These are phyloP conservation scores for Sporothrix pseudoabietina DNA, from an alignment of 2,329 filamentous ascomycete species.

Conservation along the genomic window DNA sequence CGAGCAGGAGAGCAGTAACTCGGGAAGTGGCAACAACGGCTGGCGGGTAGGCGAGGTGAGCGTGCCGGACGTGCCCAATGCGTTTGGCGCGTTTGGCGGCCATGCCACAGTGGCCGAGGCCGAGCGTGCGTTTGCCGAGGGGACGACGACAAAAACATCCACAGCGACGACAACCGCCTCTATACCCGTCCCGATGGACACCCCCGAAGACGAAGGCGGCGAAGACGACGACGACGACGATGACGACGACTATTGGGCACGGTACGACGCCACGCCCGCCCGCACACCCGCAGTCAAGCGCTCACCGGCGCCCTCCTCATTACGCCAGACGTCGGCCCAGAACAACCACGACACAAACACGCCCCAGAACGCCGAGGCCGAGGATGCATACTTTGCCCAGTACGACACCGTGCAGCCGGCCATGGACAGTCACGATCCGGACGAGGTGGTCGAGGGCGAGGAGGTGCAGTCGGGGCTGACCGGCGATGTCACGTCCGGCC, in stretches of 20 bases:
- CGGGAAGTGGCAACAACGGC: conserved; percentile 45
- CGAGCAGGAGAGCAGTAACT: conserved; percentile 60
- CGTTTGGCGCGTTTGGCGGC: conserved; percentile 58
- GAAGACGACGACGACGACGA: conserved; percentile 72
- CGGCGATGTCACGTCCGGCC: not conserved
- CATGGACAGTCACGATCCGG: conserved; percentile 79
- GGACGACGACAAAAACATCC: not conserved
- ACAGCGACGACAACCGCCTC: conserved; percentile 50
- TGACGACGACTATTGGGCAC: conserved; percentile 78
- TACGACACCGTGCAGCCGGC: conserved; percentile 79
- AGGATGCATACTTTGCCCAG: conserved; percentile 74
- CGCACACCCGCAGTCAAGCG: conserved; percentile 62
- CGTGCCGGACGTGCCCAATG: conserved; percentile 58
- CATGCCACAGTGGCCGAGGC: conserved; percentile 59
- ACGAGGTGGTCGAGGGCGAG: conserved; percentile 54
- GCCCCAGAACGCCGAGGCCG: conserved; percentile 47
- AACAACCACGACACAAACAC: conserved; percentile 27
- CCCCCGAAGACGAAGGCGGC: conserved; percentile 51
- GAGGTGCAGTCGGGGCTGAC: conserved; percentile 42
- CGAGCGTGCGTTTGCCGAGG: conserved; percentile 54
- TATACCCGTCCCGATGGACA: not conserved
- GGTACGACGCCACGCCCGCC: conserved; percentile 65
- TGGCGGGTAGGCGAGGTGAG: conserved; percentile 75
- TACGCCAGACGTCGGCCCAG: conserved; percentile 30
- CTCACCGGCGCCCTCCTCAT: conserved; percentile 59